A percentile compares a stretch with the other conserved stretches of the same genome.
These are phyloP conservation scores for Rhizophagus prolifer DNA, from an alignment of 192 early-diverging fungal species.

Conservation along the genomic window DNA sequence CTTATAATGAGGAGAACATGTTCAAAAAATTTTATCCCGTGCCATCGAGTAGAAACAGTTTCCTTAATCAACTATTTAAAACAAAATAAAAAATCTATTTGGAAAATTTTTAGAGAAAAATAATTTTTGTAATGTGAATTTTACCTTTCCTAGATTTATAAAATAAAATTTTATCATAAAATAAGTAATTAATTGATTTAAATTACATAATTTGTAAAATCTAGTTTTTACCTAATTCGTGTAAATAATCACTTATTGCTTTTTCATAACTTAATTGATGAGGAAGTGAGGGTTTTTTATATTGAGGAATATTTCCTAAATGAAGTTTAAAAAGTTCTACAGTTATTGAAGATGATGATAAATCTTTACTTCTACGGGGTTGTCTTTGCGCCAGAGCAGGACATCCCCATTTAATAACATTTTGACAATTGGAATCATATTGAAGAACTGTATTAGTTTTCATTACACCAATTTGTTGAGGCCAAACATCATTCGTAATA, in stretches of 20 bases:
- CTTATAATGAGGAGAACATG: conserved; percentile 31
- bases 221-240: conserved; percentile 15
- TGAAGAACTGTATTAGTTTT: too few relatives aligned
- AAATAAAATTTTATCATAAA: too few relatives aligned
- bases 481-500: too few relatives aligned
- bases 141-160: too few relatives aligned
- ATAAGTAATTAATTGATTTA: too few relatives aligned
- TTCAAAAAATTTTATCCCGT: neutral
- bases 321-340: conserved; percentile 18
- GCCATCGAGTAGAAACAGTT: conserved; percentile 10
- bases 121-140: too few relatives aligned
- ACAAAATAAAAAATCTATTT: too few relatives aligned
- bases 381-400: neutral
- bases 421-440: neutral
- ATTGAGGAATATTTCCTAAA: too few relatives aligned
- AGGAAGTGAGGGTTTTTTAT: conserved; percentile 44
- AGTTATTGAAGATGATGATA: neutral
- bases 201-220: too few relatives aligned
- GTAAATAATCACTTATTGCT: conserved; percentile 54
- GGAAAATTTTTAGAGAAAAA: too few relatives aligned
- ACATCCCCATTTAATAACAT: neutral
- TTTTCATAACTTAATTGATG: conserved; percentile 48
- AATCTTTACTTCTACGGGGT: neutral
- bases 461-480: too few relatives aligned
- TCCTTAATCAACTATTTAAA: conserved; percentile 15